A percentile compares a stretch with the other conserved stretches of the same genome.
Evolutionary conservation across 2,329 filamentous ascomycete genomes (phyloP).

Genomic region (Lasiodiplodia citricola): DNA sequence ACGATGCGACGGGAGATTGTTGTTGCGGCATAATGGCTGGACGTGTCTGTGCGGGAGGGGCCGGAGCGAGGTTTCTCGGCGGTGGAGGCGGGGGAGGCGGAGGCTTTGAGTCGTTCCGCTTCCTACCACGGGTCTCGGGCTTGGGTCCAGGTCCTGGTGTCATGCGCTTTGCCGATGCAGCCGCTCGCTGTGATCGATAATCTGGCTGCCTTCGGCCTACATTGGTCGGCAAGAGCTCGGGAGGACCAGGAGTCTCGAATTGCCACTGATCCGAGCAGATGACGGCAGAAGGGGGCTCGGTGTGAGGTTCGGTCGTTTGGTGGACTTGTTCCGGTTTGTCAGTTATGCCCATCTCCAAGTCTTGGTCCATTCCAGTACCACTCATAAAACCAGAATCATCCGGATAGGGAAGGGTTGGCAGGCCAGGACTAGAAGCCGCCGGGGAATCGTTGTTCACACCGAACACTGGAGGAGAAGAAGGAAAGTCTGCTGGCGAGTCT

Average conservation of each 20-base stretch:
- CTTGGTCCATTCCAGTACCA: constrained; percentile 74
- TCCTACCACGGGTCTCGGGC: constrained; percentile 25
- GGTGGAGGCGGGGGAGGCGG: constrained; percentile 18
- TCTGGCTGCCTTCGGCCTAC: constrained; percentile 19
- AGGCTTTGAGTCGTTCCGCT: constrained; percentile 23
- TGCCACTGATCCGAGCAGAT: constrained; percentile 25
- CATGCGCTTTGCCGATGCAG: constrained; percentile 16
- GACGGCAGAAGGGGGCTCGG: constrained; percentile 8
- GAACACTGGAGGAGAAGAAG: constrained; percentile 86
- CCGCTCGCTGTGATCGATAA: constrained; percentile 19
- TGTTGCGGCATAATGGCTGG: background rate
- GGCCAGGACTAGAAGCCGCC: constrained; percentile 76
- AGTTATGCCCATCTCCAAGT: constrained; percentile 51
- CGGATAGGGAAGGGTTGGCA: constrained; percentile 62
- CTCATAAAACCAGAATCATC: constrained; percentile 86
- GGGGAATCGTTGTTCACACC: constrained; percentile 61
- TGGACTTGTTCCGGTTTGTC: constrained; percentile 18
- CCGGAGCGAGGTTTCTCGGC: constrained; percentile 19
- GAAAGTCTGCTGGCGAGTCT: constrained; percentile 79
- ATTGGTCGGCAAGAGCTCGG: constrained; percentile 44
- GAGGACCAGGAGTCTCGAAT: constrained; percentile 42
- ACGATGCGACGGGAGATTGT: background rate
- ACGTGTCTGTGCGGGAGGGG: background rate
- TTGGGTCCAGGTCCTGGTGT: constrained; percentile 4
- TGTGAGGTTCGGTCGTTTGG: constrained; percentile 14